Percentiles rank a stretch among this genome's conserved stretches.
Evolutionary conservation across 1,139 yeast species (phyloP).

Genomic region (Diutina ranongensis): DNA sequence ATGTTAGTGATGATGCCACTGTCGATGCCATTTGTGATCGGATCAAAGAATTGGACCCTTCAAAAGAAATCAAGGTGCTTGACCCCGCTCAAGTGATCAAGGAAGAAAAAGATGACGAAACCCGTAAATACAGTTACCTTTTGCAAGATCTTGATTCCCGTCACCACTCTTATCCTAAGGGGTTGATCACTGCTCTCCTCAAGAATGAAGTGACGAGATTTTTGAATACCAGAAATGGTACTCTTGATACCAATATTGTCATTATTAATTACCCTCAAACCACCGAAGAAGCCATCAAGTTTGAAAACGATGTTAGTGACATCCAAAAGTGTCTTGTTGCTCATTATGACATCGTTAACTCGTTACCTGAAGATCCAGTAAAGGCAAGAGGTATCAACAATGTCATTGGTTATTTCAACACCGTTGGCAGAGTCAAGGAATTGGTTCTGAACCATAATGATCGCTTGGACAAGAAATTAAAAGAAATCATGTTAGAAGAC

Average conservation of each 20-base stretch:
- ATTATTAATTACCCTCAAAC: slow-evolving; percentile 44
- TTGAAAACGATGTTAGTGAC: slow-evolving; percentile 44
- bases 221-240: slow-evolving; percentile 30
- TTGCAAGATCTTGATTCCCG: slow-evolving; percentile 27
- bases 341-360: slow-evolving; percentile 16
- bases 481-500: slow-evolving; percentile 17
- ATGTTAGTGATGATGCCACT: slow-evolving; percentile 15
- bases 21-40: slow-evolving; percentile 14
- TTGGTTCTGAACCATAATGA: slow-evolving; percentile 12
- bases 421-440: slow-evolving; percentile 37
- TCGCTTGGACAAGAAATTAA: slow-evolving; percentile 16
- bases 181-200: slow-evolving; percentile 45
- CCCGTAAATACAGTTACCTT: slow-evolving; percentile 26
- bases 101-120: slow-evolving; percentile 28
- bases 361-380: slow-evolving; percentile 9
- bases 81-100: slow-evolving; percentile 35
- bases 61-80: slow-evolving; percentile 32
- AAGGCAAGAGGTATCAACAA: slow-evolving; percentile 20
- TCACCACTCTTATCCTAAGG: slow-evolving; percentile 38
- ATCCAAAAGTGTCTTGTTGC: slow-evolving; percentile 30
- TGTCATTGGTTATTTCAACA: slow-evolving; percentile 46
- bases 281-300: slow-evolving; percentile 52
- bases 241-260: slow-evolving; percentile 33
- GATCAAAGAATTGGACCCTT: slow-evolving; percentile 8
- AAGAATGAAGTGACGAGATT: slow-evolving; percentile 32